Evolutionary conservation across 2,329 filamentous ascomycete species (phyloP), one percentile per base, ranked within the genome.

Genomic region (Cercospora sesami): DNA sequence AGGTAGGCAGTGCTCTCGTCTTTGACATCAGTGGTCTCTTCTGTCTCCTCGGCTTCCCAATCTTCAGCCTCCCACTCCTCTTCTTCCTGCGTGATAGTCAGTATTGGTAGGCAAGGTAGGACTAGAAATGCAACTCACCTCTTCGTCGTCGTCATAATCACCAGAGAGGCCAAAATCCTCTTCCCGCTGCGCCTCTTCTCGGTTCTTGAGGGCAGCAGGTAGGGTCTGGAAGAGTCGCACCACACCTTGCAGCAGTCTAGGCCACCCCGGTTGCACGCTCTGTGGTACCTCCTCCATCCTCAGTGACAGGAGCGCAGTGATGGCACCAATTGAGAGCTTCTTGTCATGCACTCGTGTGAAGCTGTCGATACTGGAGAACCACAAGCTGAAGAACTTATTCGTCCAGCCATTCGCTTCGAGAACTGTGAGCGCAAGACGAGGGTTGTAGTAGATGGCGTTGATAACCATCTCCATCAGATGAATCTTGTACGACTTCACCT

Each of bases 391-490:
- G 83, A 99, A 99, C 78, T 96, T 96, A 82, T 98, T 98, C 6
- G 95, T 98, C 94, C 94, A 97, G 69, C 89, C 90, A 76, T 96
- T 94, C 63, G 86, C 83, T 82, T 99, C 95, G n/a, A 99, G 86
- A 42, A 97, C 89, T 70, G 93, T 90, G 23, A 99, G 86, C 26
- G 93, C 87, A 68, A 97, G 85, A 55, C 90, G 82, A 1, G 95
- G 94, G 83, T 97, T 97, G 85, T 99, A 99, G 85, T 98, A 96
- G 75, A 98, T 93, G 65, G 92, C 89, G 81, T 98, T 98, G 84
- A 99, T 97, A 67, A 99, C 89, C 89, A 99, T 96, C 82, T 99
- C 95, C 91, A 99, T 96, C 55, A 99, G 83, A 79, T 99, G 94
- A 64, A 98, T 94, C 75, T 92, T 91, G 80, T 97, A 96, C 3